Percentiles rank a stretch among this genome's conserved stretches.
Evolutionary conservation across 306 rosid genomes (phyloP).

Genomic region (Glycine latifolia): DNA sequence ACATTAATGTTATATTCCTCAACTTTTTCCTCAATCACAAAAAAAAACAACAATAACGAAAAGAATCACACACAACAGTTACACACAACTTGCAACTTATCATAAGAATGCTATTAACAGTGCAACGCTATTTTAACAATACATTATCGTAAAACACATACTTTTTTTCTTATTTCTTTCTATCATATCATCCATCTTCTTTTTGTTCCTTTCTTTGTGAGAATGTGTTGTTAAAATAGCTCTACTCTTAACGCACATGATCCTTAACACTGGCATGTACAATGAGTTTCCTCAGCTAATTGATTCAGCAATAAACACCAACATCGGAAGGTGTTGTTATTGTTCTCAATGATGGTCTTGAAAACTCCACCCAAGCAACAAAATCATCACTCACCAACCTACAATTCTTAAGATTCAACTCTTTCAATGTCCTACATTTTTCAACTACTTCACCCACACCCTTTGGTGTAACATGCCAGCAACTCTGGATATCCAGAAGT

Average conservation of each 20-base stretch:
- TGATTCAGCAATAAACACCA: conserved; percentile 45
- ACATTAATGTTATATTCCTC: neutral
- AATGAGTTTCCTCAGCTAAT: conserved; percentile 30
- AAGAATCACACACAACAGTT: neutral
- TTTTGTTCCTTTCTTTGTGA: neutral
- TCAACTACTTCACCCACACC: conserved; percentile 67
- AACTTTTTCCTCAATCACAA: neutral
- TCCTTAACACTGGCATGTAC: neutral
- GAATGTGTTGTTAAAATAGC: neutral
- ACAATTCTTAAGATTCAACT: conserved; percentile 67
- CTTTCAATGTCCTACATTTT: conserved; percentile 65
- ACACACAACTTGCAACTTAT: neutral
- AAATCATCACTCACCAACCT: conserved; percentile 46
- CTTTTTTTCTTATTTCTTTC: neutral
- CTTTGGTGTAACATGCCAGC: conserved; percentile 58
- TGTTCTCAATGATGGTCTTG: conserved; percentile 67
- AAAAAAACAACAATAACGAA: neutral
- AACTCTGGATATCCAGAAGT: conserved; percentile 54
- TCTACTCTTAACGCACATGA: neutral
- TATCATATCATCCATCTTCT: neutral
- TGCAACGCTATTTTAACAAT: neutral
- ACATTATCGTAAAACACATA: neutral
- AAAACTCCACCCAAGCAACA: conserved; percentile 55
- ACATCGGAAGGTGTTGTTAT: conserved; percentile 56
- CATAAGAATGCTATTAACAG: neutral